Conservation (phyloP, 176 grass and related monocot species). For the Calamus simplicifolius region DNA sequence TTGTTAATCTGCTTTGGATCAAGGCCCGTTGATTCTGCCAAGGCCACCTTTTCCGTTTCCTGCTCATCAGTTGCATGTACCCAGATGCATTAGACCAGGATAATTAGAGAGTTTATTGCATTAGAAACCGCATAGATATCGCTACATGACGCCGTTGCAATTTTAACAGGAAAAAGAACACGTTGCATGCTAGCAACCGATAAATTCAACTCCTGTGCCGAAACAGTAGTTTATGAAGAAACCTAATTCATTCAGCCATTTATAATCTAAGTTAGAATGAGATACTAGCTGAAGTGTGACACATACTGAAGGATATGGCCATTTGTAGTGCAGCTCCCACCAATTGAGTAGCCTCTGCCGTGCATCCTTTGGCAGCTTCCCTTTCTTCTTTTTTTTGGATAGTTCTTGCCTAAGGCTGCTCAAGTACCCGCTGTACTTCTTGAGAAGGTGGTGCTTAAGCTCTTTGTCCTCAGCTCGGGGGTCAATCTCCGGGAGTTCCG, state of each 20-base stretch:
- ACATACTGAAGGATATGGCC: conserved; percentile 79
- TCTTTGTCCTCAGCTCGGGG: conserved; percentile 50
- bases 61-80: conserved; percentile 12
- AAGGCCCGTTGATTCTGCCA: conserved; percentile 63
- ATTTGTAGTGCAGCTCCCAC: conserved; percentile 84
- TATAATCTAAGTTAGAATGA: no score
- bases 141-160: no score
- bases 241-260: no score
- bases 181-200: no score
- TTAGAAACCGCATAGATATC: no score
- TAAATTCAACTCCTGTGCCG: no score
- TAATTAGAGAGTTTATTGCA: no score
- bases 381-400: conserved; percentile 90
- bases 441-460: conserved; percentile 63
- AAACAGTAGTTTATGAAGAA: no score
- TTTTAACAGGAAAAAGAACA: no score
- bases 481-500: conserved; percentile 15
- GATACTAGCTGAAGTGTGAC: neutral
- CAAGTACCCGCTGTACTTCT: conserved; percentile 85
- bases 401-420: conserved; percentile 69
- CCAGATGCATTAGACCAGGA: neutral
- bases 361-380: conserved; percentile 79
- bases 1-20: conserved; percentile 90
- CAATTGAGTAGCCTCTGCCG: conserved; percentile 73
- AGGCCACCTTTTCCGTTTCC: conserved; percentile 62